phyloP scores from a whole-genome alignment of 2,329 filamentous ascomycete genomes.

The Orbilia quercus region DNA sequence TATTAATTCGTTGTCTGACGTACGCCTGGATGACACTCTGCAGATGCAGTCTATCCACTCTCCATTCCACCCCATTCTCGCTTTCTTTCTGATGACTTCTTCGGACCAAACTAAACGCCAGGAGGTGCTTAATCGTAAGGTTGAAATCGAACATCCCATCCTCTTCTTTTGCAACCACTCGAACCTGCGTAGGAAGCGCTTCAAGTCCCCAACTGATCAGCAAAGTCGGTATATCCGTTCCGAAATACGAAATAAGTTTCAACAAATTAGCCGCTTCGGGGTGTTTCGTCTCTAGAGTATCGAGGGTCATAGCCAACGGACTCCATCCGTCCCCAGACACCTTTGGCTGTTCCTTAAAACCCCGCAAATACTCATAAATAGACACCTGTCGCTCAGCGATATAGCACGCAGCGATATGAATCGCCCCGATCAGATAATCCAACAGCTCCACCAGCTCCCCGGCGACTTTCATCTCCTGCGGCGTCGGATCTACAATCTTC shows the following conservation, averaged over 20 bases:
- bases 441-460: slow-evolving; percentile 73
- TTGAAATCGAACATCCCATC: slow-evolving; percentile 58
- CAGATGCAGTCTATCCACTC: slow-evolving; percentile 59
- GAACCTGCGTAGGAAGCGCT: slow-evolving; percentile 45
- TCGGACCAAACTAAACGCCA: slow-evolving; percentile 59
- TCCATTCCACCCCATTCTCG: slow-evolving; percentile 56
- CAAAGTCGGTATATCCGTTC: slow-evolving; percentile 74
- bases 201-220: slow-evolving; percentile 66
- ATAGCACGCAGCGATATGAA: slow-evolving; percentile 70
- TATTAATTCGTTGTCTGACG: slow-evolving; percentile 33
- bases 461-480: slow-evolving; percentile 70
- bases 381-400: slow-evolving; percentile 59
- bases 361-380: slow-evolving; percentile 67
- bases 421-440: slow-evolving; percentile 74
- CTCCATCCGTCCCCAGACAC: slow-evolving; percentile 64
- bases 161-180: slow-evolving; percentile 58
- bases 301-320: slow-evolving; percentile 66
- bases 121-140: slow-evolving; percentile 59
- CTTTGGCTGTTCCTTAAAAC: slow-evolving; percentile 69
- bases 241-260: slow-evolving; percentile 73
- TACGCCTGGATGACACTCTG: slow-evolving; percentile 59
- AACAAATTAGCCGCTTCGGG: slow-evolving; percentile 73
- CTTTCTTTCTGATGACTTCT: slow-evolving; percentile 55
- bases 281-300: slow-evolving; percentile 64
- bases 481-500: slow-evolving; percentile 69